Conservation (phyloP, 2,329 filamentous ascomycete genomes). For the Fusarium proliferatum region DNA sequence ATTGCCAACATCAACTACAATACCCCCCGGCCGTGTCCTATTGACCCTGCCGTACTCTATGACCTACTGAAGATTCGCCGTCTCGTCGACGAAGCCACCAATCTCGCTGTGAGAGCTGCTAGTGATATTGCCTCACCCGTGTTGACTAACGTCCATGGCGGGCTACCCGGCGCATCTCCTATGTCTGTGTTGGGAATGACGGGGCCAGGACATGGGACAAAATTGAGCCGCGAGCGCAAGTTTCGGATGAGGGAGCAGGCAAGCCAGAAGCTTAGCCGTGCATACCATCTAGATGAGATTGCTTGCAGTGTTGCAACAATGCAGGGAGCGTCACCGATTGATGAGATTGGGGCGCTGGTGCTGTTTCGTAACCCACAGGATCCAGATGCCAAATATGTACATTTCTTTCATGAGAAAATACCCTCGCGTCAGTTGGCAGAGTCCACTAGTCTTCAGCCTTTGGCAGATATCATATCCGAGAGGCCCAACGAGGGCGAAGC, state of each 20-base stretch:
- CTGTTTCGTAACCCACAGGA: constrained; percentile 76
- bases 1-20: constrained; percentile 85
- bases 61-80: constrained; percentile 85
- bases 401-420: constrained; percentile 93
- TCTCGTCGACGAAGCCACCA: constrained; percentile 82
- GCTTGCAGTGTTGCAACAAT: constrained; percentile 85
- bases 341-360: constrained; percentile 80
- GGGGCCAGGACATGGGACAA: constrained; percentile 69
- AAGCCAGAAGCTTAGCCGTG: constrained; percentile 79
- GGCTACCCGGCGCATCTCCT: constrained; percentile 35
- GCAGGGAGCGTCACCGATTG: constrained; percentile 81
- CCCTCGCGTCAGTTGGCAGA: constrained; percentile 78
- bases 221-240: constrained; percentile 79
- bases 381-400: constrained; percentile 84
- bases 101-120: constrained; percentile 80
- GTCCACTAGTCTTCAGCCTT: constrained; percentile 72
- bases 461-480: constrained; percentile 75
- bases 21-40: constrained; percentile 77
- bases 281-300: constrained; percentile 85
- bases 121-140: constrained; percentile 76
- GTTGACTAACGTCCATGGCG: constrained; percentile 66
- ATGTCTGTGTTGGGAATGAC: constrained; percentile 37
- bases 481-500: constrained; percentile 73
- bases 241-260: constrained; percentile 85
- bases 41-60: constrained; percentile 84